Evolutionary conservation across 192 early-diverging fungal genomes (phyloP), one percentile per base, ranked within the genome.

Genomic region (Coemansia sp.): DNA sequence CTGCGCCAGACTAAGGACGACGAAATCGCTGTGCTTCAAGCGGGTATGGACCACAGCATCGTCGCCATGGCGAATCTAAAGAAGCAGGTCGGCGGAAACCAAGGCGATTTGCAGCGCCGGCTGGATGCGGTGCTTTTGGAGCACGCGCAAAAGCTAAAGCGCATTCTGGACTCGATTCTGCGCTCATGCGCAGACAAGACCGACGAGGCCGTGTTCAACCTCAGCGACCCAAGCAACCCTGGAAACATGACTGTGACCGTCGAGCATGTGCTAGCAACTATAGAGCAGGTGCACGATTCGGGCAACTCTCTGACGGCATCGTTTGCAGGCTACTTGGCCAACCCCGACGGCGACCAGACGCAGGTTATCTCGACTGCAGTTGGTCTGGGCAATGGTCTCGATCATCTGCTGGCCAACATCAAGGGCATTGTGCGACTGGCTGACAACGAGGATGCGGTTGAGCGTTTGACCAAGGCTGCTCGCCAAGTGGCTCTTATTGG

Each of bases 391-490:
- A 93, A 96, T 62, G 80, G 90, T 0, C 67, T 97, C 29, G 76
- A 86, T 12, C 92, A 96, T 66, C 86, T 99, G 49, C 81, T 97
- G 38, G 76, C 85, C 49, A 94, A 96, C 71, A 84, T 91, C 34
- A 99, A 97, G 86, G 97, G 94, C 17, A 88, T 96, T 33, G 87
- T 87, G 48, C 91, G 92, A 6, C 80, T 95, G 17, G 90, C 89
- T 2, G 85, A 87, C 36, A 92, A 89, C 66, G 95, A 97, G 67
- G 91, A 90, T 31, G 83, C 87, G 12, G 75, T 85, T 17, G 95
- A 97, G 33, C 88, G 92, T 10, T 88, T 97, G 45, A 82, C 93
- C 40, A 67, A 80, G 51, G 85, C 87, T 25, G 83, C 91, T 20
- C 85, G 88, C 61, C 72, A 64, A 8, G 85, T 90, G 17, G 94